Evolutionary conservation across 2,329 filamentous ascomycete species (phyloP).

Genomic region (Ophiocordyceps sinensis): DNA sequence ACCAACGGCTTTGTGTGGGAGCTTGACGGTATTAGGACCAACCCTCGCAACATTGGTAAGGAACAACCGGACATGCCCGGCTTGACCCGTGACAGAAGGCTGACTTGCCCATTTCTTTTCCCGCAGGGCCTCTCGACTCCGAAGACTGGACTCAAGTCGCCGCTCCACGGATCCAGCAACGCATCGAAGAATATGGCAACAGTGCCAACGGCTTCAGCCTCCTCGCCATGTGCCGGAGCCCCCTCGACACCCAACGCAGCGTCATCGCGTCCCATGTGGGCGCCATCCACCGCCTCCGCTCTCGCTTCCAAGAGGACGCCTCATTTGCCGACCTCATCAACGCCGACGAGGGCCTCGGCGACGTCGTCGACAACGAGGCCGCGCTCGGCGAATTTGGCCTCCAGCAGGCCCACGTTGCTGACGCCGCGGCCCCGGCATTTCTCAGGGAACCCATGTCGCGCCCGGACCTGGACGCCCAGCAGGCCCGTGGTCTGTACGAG

Average conservation of each 20-base stretch:
- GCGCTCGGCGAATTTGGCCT: slow-evolving; percentile 18
- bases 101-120: neutral
- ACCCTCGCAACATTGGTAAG: slow-evolving; percentile 36
- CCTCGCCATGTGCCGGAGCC: slow-evolving; percentile 57
- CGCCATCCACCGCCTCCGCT: slow-evolving; percentile 22
- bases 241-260: slow-evolving; percentile 34
- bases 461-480: slow-evolving; percentile 4
- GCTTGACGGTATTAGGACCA: slow-evolving; percentile 67
- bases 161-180: slow-evolving; percentile 46
- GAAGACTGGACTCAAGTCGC: slow-evolving; percentile 53
- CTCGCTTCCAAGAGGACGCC: slow-evolving; percentile 10
- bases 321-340: slow-evolving; percentile 10
- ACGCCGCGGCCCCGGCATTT: slow-evolving; percentile 6
- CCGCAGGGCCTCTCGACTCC: slow-evolving; percentile 7
- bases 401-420: slow-evolving; percentile 9
- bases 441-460: slow-evolving; percentile 6
- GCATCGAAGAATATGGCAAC: slow-evolving; percentile 54
- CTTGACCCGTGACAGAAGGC: neutral
- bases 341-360: slow-evolving; percentile 6
- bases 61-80: neutral
- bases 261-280: slow-evolving; percentile 28
- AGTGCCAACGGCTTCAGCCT: slow-evolving; percentile 62
- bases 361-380: slow-evolving; percentile 9
- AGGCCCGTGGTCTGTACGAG: slow-evolving; percentile 21
- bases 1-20: slow-evolving; percentile 67